Percentiles rank a stretch among this genome's conserved stretches.
Evolutionary conservation across 129 eudicot species (phyloP).

Genomic region (Pulicaria dysenterica): DNA sequence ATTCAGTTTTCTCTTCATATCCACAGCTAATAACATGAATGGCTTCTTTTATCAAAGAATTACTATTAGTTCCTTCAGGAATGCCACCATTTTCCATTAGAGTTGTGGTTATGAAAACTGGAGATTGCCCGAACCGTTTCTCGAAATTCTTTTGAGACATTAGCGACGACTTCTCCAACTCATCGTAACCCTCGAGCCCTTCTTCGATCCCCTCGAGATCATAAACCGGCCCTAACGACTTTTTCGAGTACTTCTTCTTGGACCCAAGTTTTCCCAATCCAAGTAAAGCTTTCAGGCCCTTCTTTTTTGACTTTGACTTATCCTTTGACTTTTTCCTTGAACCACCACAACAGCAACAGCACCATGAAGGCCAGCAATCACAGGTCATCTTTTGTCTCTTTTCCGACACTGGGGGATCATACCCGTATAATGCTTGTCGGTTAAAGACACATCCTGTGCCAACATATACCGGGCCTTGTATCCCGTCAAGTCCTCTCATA

Average conservation of each 20-base stretch:
- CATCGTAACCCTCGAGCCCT: conserved; percentile 95
- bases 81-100: conserved; percentile 92
- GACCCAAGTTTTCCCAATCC: conserved; percentile 52
- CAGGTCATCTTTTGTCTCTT: conserved; percentile 90
- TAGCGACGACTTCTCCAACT: conserved; percentile 87
- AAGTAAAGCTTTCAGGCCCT: conserved; percentile 74
- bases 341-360: conserved; percentile 89
- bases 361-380: conserved; percentile 98
- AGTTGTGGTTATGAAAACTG: conserved; percentile 90
- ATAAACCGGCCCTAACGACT: conserved; percentile 60
- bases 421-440: conserved; percentile 87
- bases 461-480: conserved; percentile 97
- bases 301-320: conserved; percentile 70
- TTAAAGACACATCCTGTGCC: conserved; percentile 96
- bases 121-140: conserved; percentile 93
- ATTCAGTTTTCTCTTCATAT: conserved; percentile 95
- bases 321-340: conserved; percentile 60
- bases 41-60: conserved; percentile 87
- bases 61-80: conserved; percentile 76
- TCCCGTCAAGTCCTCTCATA: conserved; percentile 98
- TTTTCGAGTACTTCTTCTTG: conserved; percentile 84
- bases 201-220: conserved; percentile 98
- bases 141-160: conserved; percentile 98
- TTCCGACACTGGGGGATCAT: conserved; percentile 92
- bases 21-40: conserved; percentile 97